phyloP scores from a whole-genome alignment of 1,284 basidiomycete species.

The Melampsora occidentalis region DNA sequence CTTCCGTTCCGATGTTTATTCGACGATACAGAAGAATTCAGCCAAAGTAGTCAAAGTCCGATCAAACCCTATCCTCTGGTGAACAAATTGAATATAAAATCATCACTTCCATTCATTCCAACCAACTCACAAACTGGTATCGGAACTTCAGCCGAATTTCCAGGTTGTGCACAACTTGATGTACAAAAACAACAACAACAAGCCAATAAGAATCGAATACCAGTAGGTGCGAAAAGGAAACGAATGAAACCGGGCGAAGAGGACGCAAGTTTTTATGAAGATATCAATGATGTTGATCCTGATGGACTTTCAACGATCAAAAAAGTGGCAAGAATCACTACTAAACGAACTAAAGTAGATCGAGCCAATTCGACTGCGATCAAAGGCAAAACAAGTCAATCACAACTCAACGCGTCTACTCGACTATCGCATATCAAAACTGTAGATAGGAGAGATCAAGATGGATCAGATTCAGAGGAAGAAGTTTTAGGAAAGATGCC shows the following conservation, averaged over 20 bases:
- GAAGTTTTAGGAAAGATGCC: conserved; percentile 7
- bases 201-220: conserved; percentile 11
- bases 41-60: conserved; percentile 9
- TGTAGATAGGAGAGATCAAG: not conserved
- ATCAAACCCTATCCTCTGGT: conserved; percentile 17
- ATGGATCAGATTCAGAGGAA: not conserved
- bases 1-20: conserved; percentile 25
- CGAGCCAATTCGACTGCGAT: not conserved
- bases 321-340: not conserved
- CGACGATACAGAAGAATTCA: conserved; percentile 9
- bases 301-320: not conserved
- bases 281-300: conserved; percentile 14
- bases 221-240: conserved; percentile 20
- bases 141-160: not conserved
- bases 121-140: not conserved
- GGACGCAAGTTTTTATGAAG: conserved; percentile 38
- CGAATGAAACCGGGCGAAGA: conserved; percentile 22
- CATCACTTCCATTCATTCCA: conserved; percentile 17
- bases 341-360: not conserved
- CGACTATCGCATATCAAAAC: not conserved
- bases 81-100: conserved; percentile 24
- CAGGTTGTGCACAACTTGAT: conserved; percentile 18
- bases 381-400: not conserved
- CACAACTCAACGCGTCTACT: not conserved
- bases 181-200: conserved; percentile 1